Evolutionary conservation across 106 monocot genomes (phyloP), one percentile per base, ranked within the genome.

Genomic region (Platanthera guangdongensis): DNA sequence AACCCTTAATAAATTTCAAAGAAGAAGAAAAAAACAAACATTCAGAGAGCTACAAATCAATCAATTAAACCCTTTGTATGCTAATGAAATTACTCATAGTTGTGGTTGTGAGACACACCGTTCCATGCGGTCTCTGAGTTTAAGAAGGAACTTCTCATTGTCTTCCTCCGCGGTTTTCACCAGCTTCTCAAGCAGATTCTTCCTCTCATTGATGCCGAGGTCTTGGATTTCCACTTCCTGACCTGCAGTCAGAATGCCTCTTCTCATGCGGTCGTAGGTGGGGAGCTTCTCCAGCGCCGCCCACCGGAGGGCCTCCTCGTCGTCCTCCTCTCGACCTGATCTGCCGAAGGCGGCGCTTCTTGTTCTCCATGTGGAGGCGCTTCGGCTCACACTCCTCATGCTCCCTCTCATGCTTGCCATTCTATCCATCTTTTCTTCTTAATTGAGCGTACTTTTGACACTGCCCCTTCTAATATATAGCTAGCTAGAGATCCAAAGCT

Each of bases 271-370:
- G 13, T 75, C 76, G 73, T 88, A 85, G 13, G 83, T 85, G 4
- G 85, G 88, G 12, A 88, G 78, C 75, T 79, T 88, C 85, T 88
- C 88, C 5, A 88, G 65, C 5, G 83, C 82, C 47, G 88, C 88
- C 85, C 88, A 88, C 48, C 62, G 83, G 62, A 88, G 73, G 7
- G 85, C 84, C 68, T 82, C 85, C 51, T 88, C 88, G 55, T 88
- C 85, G 47, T 85, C 88, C 9, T 74, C 82, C 4, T 73, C 85
- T 47, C 80, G 49, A 3, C 78, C 72, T 13, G 88, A 88, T 9
- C 83, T 73, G 13, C 85, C 74, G 75, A 88, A 88, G 7, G 78
- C 80, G 48, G 80, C 68, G 18, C 76, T 78, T 14, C 55, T 16
- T 10, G 54, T 49, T 55, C 74, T 55, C 74, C 74, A 53, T 21